A percentile compares a stretch with the other conserved stretches of the same genome.
Conservation (phyloP, 768 basidiomycete species). For the Amanita fuliginea region DNA sequence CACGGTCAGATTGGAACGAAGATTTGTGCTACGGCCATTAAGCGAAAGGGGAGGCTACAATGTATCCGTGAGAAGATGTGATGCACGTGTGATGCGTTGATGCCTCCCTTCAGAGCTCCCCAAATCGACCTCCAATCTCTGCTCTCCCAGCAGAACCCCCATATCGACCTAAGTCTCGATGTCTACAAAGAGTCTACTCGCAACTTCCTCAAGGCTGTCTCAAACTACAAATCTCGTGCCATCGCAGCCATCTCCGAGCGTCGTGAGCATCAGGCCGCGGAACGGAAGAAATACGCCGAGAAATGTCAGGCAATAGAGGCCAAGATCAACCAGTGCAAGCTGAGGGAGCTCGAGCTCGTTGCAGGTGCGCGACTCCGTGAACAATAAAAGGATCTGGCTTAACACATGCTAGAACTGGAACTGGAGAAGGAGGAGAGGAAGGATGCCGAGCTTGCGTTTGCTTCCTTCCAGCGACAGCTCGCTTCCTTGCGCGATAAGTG, state of each 20-base stretch:
- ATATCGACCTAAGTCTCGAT: constrained; percentile 52
- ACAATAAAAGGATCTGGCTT: neutral
- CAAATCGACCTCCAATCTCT: constrained; percentile 53
- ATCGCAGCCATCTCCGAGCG: constrained; percentile 60
- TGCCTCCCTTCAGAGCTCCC: constrained; percentile 23
- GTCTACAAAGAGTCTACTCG: constrained; percentile 55
- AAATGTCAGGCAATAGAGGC: constrained; percentile 50
- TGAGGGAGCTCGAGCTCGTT: constrained; percentile 70
- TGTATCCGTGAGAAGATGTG: no score
- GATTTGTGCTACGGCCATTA: no score
- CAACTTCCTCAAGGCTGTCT: constrained; percentile 64
- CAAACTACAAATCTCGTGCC: constrained; percentile 62
- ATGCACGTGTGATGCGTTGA: neutral
- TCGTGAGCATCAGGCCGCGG: constrained; percentile 45
- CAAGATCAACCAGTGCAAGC: constrained; percentile 67
- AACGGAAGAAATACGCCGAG: constrained; percentile 54
- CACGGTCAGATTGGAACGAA: no score
- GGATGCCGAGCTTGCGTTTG: constrained; percentile 51
- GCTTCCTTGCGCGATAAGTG: constrained; percentile 50
- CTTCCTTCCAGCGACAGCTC: constrained; percentile 56
- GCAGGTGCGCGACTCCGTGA: constrained; percentile 35
- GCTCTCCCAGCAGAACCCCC: constrained; percentile 42
- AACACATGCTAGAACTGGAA: constrained; percentile 37
- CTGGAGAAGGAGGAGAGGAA: constrained; percentile 65
- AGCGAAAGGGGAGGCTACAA: no score